Evolutionary conservation across 2,329 filamentous ascomycete species (phyloP).

Genomic region (Fusarium ramigenum): DNA sequence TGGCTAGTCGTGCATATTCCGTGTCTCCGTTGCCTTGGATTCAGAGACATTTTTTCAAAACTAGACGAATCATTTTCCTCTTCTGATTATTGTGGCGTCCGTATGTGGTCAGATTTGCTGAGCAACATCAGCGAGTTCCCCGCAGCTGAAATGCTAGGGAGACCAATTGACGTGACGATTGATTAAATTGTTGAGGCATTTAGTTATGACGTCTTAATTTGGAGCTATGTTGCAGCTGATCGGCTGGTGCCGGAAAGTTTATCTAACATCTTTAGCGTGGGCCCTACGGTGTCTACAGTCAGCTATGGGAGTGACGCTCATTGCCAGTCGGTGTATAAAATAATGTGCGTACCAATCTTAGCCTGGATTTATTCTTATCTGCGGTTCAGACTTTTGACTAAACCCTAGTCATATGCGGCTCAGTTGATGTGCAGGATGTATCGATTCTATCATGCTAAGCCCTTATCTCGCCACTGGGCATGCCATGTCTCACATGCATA

Average conservation of each 20-base stretch:
- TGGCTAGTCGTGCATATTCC: not conserved
- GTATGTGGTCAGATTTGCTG: not conserved
- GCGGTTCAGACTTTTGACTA: too few relatives aligned
- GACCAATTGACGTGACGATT: not conserved
- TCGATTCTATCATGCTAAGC: not conserved
- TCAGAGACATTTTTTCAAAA: not conserved
- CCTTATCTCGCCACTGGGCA: not conserved
- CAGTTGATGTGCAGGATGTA: not conserved
- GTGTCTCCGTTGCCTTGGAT: not conserved
- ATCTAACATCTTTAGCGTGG: not conserved
- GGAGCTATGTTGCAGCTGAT: not conserved
- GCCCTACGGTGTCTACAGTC: not conserved
- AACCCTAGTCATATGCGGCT: rapidly evolving
- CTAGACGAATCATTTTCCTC: not conserved
- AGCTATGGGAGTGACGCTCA: not conserved
- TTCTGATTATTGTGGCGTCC: not conserved
- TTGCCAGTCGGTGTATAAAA: not conserved
- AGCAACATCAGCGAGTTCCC: not conserved
- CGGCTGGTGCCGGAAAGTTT: not conserved
- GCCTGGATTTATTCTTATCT: not conserved
- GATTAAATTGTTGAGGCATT: not conserved
- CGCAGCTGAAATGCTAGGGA: not conserved
- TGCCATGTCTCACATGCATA: not conserved
- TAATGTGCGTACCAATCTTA: not conserved
- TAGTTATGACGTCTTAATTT: not conserved